Evolutionary conservation across 2,329 filamentous ascomycete genomes (phyloP).

Genomic region (Leptographium flavum): DNA sequence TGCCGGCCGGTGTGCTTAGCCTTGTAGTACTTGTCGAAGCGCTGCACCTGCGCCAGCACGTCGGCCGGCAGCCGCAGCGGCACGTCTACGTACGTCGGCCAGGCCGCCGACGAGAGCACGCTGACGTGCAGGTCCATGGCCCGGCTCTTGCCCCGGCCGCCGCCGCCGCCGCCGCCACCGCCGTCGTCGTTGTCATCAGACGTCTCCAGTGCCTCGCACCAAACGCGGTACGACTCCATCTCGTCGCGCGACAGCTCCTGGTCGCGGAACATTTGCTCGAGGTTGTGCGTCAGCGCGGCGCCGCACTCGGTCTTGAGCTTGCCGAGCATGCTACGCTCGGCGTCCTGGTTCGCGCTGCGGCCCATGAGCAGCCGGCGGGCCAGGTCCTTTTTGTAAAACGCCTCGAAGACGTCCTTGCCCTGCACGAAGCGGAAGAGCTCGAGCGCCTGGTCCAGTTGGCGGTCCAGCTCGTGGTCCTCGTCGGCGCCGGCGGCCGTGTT

Average conservation of each 20-base stretch:
- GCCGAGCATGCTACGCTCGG: constrained; percentile 87
- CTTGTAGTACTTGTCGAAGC: constrained; percentile 78
- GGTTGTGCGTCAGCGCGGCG: constrained; percentile 84
- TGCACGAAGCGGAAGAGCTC: constrained; percentile 95
- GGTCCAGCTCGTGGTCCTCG: constrained; percentile 83
- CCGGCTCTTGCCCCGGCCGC: not conserved
- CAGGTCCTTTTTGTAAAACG: constrained; percentile 97
- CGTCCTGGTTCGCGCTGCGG: constrained; percentile 84
- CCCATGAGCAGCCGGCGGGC: constrained; percentile 82
- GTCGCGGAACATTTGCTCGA: constrained; percentile 99
- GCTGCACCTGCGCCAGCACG: constrained; percentile 61
- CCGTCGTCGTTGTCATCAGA: too few species aligned
- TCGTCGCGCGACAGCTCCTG: constrained; percentile 88
- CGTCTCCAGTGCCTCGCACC: too few species aligned
- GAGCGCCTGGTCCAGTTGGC: constrained; percentile 80
- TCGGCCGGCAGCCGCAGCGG: constrained; percentile 58
- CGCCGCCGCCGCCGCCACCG: constrained; percentile 27
- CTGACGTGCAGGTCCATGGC: constrained; percentile 66
- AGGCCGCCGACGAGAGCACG: constrained; percentile 80
- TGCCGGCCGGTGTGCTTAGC: constrained; percentile 78
- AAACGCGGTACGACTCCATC: constrained; percentile 75
- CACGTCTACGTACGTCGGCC: constrained; percentile 68
- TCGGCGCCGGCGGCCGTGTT: constrained; percentile 58
- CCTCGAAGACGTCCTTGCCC: constrained; percentile 94
- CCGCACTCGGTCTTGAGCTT: constrained; percentile 90